Evolutionary conservation across 106 monocot genomes (phyloP), one percentile per base, ranked within the genome.

Genomic region (Dioscorea dumetorum): DNA sequence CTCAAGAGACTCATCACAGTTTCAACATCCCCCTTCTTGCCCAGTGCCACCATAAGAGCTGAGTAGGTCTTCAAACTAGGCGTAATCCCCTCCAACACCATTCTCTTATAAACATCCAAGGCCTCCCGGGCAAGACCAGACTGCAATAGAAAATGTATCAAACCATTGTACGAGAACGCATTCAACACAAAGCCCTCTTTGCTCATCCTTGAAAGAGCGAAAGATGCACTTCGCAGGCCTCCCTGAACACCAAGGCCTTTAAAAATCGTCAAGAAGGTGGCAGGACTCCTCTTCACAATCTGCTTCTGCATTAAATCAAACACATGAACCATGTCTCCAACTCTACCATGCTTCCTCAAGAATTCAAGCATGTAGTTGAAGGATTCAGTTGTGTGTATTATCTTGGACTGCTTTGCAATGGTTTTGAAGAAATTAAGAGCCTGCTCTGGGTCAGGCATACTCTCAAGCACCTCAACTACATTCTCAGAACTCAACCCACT

Each of bases 251-350:
- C 51, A 22, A 99, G 72, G 18, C 74, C 70, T 63, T 77, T 83
- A 67, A 99, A 99, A 33, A 99, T 83, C 2, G 63, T 79, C 69
- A 93, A 73, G 70, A 87, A 99, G 3, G 97, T 99, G 5, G 50
- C 72, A 0, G 74, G 31, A 52, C 71, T 83, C 67, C 85, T 73
- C 74, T 85, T 93, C 8, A 99, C 89, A 18, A 99, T 85, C 57
- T 83, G 87, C 79, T 77, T 90, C 76, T 99, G 97, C 92, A 99
- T 99, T 72, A 90, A 59, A 79, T 99, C 93, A 61, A 99, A 99
- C 78, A 99, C 97, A 63, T 69, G 32, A 21, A 70, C 80, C 92
- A 97, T 92, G 22, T 97, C 87, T 31, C 74, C 76, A 50, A 92
- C 62, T 23, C 74, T 77, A 3, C 86, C 83, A 66, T 83, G 71